Conservation (phyloP, 768 basidiomycete genomes). For the Gloeophyllum trabeum region DNA sequence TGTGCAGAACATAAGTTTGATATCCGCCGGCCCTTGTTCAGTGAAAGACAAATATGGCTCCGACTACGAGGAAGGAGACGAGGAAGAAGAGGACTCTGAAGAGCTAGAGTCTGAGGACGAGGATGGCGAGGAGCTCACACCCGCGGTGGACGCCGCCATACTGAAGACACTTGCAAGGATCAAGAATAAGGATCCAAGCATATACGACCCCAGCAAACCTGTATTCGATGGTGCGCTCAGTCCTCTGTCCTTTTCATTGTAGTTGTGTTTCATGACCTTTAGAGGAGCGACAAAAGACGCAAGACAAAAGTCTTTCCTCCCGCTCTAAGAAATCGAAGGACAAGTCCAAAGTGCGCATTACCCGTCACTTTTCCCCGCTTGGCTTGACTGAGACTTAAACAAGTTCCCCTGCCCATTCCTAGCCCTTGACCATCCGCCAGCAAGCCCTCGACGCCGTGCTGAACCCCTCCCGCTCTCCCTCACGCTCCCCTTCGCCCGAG, state of each 20-base stretch:
- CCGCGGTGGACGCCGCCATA: constrained; percentile 89
- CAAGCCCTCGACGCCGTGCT: constrained; percentile 57
- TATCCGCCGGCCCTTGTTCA: constrained; percentile 18
- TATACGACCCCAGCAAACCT: constrained; percentile 60
- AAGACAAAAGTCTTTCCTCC: constrained; percentile 17
- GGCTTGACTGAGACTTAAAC: not conserved
- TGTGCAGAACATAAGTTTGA: not conserved
- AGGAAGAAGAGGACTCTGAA: constrained; percentile 51
- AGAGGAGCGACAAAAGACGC: constrained; percentile 59
- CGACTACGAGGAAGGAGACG: constrained; percentile 44
- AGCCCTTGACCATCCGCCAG: constrained; percentile 68
- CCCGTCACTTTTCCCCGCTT: not conserved
- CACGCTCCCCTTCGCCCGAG: constrained; percentile 42
- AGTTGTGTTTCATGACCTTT: not conserved
- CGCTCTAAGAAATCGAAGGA: constrained; percentile 26
- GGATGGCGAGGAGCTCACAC: constrained; percentile 90
- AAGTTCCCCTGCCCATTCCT: constrained; percentile 29
- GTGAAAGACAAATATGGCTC: constrained; percentile 87
- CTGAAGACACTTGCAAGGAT: constrained; percentile 83
- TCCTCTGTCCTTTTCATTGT: not conserved
- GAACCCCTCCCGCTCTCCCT: constrained; percentile 33
- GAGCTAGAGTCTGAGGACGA: constrained; percentile 83
- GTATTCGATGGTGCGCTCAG: constrained; percentile 80
- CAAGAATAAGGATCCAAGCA: constrained; percentile 68
- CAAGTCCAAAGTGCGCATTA: constrained; percentile 26